These are phyloP conservation scores for Lachnellula cervina DNA, from an alignment of 2,329 filamentous ascomycete genomes.

Conservation along the genomic window DNA sequence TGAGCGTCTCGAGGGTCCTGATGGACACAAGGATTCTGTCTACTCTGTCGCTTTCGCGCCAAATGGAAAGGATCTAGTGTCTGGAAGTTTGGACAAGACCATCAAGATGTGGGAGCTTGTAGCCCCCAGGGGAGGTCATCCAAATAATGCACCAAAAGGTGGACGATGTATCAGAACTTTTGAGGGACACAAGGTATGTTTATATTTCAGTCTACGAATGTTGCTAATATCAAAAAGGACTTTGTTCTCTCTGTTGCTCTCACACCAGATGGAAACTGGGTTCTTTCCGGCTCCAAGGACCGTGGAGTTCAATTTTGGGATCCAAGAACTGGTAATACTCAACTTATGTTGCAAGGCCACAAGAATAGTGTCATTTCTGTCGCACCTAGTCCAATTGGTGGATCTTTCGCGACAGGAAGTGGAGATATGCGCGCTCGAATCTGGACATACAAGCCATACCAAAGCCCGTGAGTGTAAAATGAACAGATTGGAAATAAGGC, in stretches of 20 bases:
- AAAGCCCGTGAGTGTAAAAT: background rate
- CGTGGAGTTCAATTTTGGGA: slow-evolving; percentile 99
- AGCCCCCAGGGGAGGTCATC: slow-evolving; percentile 61
- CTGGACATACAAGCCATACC: slow-evolving; percentile 68
- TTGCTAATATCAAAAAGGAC: slow-evolving; percentile 53
- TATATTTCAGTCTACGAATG: background rate
- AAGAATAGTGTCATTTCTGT: slow-evolving; percentile 99
- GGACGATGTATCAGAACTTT: slow-evolving; percentile 96
- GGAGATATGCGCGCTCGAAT: slow-evolving; percentile 97
- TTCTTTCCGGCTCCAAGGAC: slow-evolving; percentile 95
- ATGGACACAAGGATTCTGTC: slow-evolving; percentile 94
- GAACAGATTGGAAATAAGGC: background rate
- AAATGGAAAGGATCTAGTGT: slow-evolving; percentile 87
- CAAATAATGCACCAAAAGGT: slow-evolving; percentile 66
- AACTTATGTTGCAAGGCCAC: slow-evolving; percentile 97
- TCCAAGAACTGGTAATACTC: slow-evolving; percentile 83
- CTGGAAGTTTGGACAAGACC: slow-evolving; percentile 91
- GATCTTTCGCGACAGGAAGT: slow-evolving; percentile 90
- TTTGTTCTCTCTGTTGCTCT: slow-evolving; percentile 95
- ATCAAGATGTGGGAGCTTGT: slow-evolving; percentile 99
- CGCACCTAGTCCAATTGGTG: slow-evolving; percentile 78
- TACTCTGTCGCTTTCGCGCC: slow-evolving; percentile 96
- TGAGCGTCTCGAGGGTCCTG: slow-evolving; percentile 85
- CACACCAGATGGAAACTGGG: slow-evolving; percentile 91
- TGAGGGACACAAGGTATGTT: slow-evolving; percentile 82